Conservation (phyloP, 2,329 filamentous ascomycete species). For the Penicillium aurantiogriseum region DNA sequence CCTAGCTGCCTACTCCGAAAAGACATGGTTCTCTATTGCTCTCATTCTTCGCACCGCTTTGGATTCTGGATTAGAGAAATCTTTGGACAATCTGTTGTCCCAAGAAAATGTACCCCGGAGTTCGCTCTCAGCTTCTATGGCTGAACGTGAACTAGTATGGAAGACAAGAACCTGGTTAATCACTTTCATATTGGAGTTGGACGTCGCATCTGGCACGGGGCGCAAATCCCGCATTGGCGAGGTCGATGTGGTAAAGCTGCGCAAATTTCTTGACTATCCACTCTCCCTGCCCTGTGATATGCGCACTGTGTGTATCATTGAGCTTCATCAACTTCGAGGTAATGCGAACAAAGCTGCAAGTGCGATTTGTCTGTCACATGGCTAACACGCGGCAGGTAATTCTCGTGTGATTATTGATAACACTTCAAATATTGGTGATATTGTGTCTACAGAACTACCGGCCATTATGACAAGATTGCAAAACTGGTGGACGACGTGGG, state of each 20-base stretch:
- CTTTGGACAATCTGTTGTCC: slow-evolving; percentile 32
- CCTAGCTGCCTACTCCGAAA: slow-evolving; percentile 37
- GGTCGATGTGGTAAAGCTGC: slow-evolving; percentile 34
- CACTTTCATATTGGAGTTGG: slow-evolving; percentile 35
- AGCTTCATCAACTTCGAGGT: slow-evolving; percentile 38
- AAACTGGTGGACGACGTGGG: slow-evolving; percentile 38
- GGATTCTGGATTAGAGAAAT: slow-evolving; percentile 37
- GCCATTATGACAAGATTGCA: slow-evolving; percentile 33
- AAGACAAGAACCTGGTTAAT: slow-evolving; percentile 38
- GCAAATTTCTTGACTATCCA: slow-evolving; percentile 36
- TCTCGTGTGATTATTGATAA: slow-evolving; percentile 33
- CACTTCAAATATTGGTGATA: slow-evolving; percentile 24
- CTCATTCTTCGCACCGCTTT: slow-evolving; percentile 37
- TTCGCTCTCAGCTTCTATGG: slow-evolving; percentile 35
- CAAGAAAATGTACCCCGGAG: slow-evolving; percentile 34
- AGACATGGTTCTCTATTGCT: slow-evolving; percentile 39
- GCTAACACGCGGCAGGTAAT: slow-evolving; percentile 20
- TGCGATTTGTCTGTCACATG: not conserved
- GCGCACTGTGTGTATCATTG: slow-evolving; percentile 37
- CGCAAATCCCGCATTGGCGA: slow-evolving; percentile 37
- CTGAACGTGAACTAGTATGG: slow-evolving; percentile 37
- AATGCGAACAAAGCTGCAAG: not conserved
- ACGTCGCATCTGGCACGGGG: slow-evolving; percentile 37
- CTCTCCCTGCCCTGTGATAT: slow-evolving; percentile 36
- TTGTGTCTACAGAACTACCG: slow-evolving; percentile 30